Evolutionary conservation across 164 flowering plant genomes (phyloP), one percentile per base, ranked within the genome.

Genomic region (Sedum album): DNA sequence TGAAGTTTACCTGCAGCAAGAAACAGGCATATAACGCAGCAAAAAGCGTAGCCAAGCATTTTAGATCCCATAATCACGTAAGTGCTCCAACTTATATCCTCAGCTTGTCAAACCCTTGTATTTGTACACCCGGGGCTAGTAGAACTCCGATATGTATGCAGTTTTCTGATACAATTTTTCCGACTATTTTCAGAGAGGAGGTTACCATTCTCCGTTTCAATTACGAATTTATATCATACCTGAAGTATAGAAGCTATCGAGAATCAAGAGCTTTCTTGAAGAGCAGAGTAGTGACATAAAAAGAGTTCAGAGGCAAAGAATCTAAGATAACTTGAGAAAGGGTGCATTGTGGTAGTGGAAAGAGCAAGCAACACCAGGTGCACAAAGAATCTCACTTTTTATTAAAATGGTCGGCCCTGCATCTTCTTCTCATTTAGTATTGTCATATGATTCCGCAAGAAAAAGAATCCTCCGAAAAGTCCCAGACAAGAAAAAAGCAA

Each of bases 331-430:
- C 85, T 82, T 82, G 78, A 76, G 83, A 79, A 79, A 82, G 78
- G 85, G 79, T 87, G 85, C 71, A 75, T 73, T 71, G 73, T 76
- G 60, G 79, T 68, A 82, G 68, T 81, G 79, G 79, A 70, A 68
- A 74, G 57, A 60, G 75, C 82, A 82, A 80, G 85, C 85, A 83
- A 83, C 79, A 72, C 77, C 30, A 82, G 80, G 86, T 81, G 84
- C 82, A 48, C 60, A 80, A 82, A 76, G 68, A 55, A 55, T 55
- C 61, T 55, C 31, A 49, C 15, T 13, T 44, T 18, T 44, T 17
- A 15, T 13, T 18, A 14, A 2, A 3, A 1, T 44, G 5, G 38
- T 35, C 7, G 38, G 38, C 38, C 38, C 7, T 35, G 38, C 38
- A 7, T 35, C 38, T 3, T 3, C 13, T 4, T 17, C 48, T 44